phyloP scores from a whole-genome alignment of 202 grass and related monocot genomes.

The Eragrostis tef region DNA sequence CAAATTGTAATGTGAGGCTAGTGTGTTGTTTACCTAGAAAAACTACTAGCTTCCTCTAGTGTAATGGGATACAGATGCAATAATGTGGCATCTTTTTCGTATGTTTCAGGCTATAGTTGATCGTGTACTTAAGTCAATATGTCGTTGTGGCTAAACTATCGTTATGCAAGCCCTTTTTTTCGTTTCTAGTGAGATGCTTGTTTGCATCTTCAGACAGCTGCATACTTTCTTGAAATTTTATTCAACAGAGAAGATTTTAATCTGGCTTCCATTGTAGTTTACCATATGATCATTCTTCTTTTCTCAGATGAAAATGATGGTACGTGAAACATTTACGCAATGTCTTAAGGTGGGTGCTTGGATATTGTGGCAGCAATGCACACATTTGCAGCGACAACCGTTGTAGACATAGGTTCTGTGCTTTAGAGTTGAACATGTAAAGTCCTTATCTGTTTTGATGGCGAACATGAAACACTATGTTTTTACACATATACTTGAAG shows the following conservation, averaged over 20 bases:
- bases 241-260: constrained; percentile 35
- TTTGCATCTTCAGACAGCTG: constrained; percentile 33
- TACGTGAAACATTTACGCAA: constrained; percentile 86
- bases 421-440: constrained; percentile 45
- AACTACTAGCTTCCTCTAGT: constrained; percentile 21
- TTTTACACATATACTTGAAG: constrained; percentile 45
- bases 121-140: constrained; percentile 3
- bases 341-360: constrained; percentile 62
- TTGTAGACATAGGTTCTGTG: constrained; percentile 45
- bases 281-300: constrained; percentile 69
- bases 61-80: constrained; percentile 47
- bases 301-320: constrained; percentile 95
- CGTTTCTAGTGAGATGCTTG: neutral
- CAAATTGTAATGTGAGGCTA: constrained; percentile 48
- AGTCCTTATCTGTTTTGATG: constrained; percentile 15
- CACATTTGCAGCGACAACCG: neutral
- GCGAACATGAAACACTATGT: constrained; percentile 19
- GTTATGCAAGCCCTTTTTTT: neutral
- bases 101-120: neutral
- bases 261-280: constrained; percentile 54
- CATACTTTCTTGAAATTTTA: constrained; percentile 38
- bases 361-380: constrained; percentile 48
- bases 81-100: constrained; percentile 18
- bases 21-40: constrained; percentile 45
- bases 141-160: constrained; percentile 13